phyloP scores from a whole-genome alignment of 2,329 filamentous ascomycete genomes.

The Dactylellina haptotyla region DNA sequence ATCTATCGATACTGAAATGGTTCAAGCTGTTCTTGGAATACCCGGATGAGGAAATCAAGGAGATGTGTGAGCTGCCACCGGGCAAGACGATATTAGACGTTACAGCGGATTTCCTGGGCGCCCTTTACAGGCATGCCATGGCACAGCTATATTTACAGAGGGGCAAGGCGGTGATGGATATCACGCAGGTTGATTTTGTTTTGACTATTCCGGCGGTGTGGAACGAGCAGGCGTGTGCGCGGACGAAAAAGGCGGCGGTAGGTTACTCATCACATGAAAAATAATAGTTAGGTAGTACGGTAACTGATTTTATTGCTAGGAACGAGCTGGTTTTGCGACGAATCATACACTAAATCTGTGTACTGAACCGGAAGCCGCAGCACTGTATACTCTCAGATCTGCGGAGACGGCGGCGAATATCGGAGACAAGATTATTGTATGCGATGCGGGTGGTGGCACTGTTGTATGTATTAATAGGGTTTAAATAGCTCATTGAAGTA shows the following conservation, averaged over 20 bases:
- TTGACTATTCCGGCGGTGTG: constrained; percentile 83
- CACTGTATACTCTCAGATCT: constrained; percentile 64
- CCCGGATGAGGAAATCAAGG: constrained; percentile 49
- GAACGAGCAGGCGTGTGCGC: constrained; percentile 68
- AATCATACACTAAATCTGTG: constrained; percentile 63
- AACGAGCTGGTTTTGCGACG: constrained; percentile 44
- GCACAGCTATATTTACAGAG: constrained; percentile 50
- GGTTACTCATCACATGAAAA: not conserved
- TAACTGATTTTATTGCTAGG: constrained; percentile 10
- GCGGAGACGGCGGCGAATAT: constrained; percentile 60
- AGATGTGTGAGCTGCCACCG: constrained; percentile 43
- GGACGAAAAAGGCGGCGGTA: constrained; percentile 39
- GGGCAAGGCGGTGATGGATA: constrained; percentile 51
- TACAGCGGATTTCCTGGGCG: constrained; percentile 52
- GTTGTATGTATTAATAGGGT: constrained; percentile 76
- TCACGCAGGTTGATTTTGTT: constrained; percentile 73
- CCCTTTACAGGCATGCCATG: constrained; percentile 55
- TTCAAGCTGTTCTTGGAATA: constrained; percentile 55
- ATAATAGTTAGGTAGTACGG: not conserved
- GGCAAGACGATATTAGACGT: constrained; percentile 54
- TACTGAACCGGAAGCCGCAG: constrained; percentile 68
- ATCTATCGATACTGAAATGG: constrained; percentile 53
- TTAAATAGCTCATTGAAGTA: not conserved
- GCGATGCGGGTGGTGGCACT: constrained; percentile 67
- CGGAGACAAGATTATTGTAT: constrained; percentile 66